These are phyloP conservation scores for Fusarium sp. DNA, from an alignment of 2,329 filamentous ascomycete species.

Conservation along the genomic window DNA sequence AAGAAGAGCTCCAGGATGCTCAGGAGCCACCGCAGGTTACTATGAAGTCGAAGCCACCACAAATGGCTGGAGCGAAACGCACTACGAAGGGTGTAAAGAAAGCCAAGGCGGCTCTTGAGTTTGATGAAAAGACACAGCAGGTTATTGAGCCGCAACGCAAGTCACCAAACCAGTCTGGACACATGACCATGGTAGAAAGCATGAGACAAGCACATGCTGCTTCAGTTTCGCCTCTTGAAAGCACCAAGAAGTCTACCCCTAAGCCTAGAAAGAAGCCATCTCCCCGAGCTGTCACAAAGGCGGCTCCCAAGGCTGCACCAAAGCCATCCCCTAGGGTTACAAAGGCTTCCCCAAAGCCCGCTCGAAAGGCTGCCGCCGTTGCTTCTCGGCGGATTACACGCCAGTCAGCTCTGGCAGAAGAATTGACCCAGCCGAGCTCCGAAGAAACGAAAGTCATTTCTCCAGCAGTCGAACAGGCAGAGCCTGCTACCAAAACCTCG, in stretches of 20 bases:
- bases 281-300: slow-evolving; percentile 4
- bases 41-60: background rate
- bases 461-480: background rate
- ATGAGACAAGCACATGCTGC: slow-evolving; percentile 26
- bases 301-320: background rate
- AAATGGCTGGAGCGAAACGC: background rate
- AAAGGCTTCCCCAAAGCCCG: background rate
- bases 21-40: background rate
- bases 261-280: slow-evolving; percentile 9
- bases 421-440: background rate
- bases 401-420: background rate
- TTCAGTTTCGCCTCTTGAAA: slow-evolving; percentile 29
- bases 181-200: slow-evolving; percentile 26
- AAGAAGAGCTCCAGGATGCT: background rate
- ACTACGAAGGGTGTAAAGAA: background rate
- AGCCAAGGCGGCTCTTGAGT: slow-evolving; percentile 39
- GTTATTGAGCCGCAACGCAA: slow-evolving; percentile 33
- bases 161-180: background rate
- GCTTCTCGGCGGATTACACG: background rate
- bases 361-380: background rate
- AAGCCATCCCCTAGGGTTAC: background rate
- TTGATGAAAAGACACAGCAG: slow-evolving; percentile 48
- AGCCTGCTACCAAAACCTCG: background rate
- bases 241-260: slow-evolving; percentile 18
- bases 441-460: background rate